These are phyloP conservation scores for Cryptococcus sp. DNA, from an alignment of 1,284 basidiomycete genomes.

Conservation along the genomic window DNA sequence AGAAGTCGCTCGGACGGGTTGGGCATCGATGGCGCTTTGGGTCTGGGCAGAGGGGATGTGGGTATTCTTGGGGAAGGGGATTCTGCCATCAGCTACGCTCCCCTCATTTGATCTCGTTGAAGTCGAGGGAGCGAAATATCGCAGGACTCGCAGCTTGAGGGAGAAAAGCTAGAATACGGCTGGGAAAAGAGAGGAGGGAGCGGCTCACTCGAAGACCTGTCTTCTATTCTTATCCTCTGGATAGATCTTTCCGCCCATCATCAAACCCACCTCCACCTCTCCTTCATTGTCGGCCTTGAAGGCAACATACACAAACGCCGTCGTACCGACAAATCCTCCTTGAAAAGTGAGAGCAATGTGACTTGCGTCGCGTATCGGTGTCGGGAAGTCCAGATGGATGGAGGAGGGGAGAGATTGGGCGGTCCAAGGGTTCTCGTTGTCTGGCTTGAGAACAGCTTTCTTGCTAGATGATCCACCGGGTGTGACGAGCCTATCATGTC, in stretches of 20 bases:
- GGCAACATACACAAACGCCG: slow-evolving; percentile 28
- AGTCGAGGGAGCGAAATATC: too few relatives aligned
- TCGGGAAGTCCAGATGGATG: slow-evolving; percentile 35
- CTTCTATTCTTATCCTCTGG: slow-evolving; percentile 43
- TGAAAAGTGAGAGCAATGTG: slow-evolving; percentile 45
- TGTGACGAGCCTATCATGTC: neutral
- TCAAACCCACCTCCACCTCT: slow-evolving; percentile 23
- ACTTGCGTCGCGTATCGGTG: slow-evolving; percentile 23
- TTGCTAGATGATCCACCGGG: slow-evolving; percentile 15
- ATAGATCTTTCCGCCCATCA: slow-evolving; percentile 35
- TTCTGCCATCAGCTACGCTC: slow-evolving; percentile 9
- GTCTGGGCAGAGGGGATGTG: slow-evolving; percentile 6
- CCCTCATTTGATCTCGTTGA: too few relatives aligned
- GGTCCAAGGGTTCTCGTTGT: slow-evolving; percentile 30
- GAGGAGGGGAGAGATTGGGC: slow-evolving; percentile 32
- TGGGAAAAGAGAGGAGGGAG: too few relatives aligned
- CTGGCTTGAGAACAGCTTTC: slow-evolving; percentile 20
- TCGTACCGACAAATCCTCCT: slow-evolving; percentile 44
- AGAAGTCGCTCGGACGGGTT: neutral
- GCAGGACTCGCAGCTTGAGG: too few relatives aligned
- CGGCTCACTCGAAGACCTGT: slow-evolving; percentile 42
- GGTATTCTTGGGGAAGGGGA: slow-evolving; percentile 13
- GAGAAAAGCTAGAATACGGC: too few relatives aligned
- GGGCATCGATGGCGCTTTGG: neutral
- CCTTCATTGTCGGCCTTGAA: slow-evolving; percentile 11